Conservation (phyloP, 441 rosid genomes). For the Euphorbia celastroides region DNA sequence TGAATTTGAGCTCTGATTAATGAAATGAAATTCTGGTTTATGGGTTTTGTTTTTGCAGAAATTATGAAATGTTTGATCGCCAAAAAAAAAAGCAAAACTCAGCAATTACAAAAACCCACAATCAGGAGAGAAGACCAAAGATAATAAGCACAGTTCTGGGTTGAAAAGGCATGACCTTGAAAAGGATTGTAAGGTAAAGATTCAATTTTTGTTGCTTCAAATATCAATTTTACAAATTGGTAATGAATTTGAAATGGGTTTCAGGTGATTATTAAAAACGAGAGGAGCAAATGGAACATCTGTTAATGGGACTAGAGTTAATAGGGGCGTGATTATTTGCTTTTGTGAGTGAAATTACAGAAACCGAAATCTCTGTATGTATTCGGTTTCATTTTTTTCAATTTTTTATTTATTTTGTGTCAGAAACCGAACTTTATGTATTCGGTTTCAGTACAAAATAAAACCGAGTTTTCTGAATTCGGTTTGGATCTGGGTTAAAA, state of each 20-base stretch:
- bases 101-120: slow-evolving; percentile 34
- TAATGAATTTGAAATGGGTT: neutral
- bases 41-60: slow-evolving; percentile 37
- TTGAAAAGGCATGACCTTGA: slow-evolving; percentile 32
- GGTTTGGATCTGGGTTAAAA: no score
- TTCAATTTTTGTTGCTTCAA: neutral
- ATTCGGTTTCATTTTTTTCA: no score
- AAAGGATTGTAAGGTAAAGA: slow-evolving; percentile 36
- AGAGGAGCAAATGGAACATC: no score
- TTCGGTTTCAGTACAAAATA: no score
- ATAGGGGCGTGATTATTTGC: no score
- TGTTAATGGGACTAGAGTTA: no score
- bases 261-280: slow-evolving; percentile 32
- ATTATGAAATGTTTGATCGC: slow-evolving; percentile 72
- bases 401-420: no score
- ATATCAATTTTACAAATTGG: no score
- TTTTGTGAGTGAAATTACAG: no score
- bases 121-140: slow-evolving; percentile 12
- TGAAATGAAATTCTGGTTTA: slow-evolving; percentile 1
- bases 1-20: neutral
- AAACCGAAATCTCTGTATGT: no score
- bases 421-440: no score
- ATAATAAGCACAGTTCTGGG: slow-evolving; percentile 16
- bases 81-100: slow-evolving; percentile 60
- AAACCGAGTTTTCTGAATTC: no score